Evolutionary conservation across 2,329 filamentous ascomycete species (phyloP).

Genomic region (Daldinia eschscholtzii): DNA sequence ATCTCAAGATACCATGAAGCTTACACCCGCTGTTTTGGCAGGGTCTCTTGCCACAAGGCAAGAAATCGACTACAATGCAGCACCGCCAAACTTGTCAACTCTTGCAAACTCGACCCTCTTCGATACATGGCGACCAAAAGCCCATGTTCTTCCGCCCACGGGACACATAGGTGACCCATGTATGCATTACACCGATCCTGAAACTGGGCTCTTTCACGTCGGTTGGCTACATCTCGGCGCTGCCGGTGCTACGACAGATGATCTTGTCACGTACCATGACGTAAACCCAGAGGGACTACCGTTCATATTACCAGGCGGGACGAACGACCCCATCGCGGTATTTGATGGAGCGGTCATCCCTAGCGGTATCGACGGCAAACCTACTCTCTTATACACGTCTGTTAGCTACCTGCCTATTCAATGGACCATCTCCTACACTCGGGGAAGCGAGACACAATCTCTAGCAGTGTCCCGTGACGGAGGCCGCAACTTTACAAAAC

Average conservation of each 20-base stretch:
- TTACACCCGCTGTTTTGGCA: conserved; percentile 34
- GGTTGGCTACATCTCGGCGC: conserved; percentile 57
- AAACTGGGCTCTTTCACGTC: conserved; percentile 59
- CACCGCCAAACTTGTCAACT: conserved; percentile 57
- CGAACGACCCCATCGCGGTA: conserved; percentile 58
- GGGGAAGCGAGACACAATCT: conserved; percentile 60
- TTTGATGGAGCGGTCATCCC: conserved; percentile 62
- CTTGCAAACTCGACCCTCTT: conserved; percentile 54
- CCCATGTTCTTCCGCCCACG: conserved; percentile 57
- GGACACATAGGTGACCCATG: conserved; percentile 60
- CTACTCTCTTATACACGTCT: conserved; percentile 60
- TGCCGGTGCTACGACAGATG: conserved; percentile 57
- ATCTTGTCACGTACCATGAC: conserved; percentile 57
- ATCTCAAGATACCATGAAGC: conserved; percentile 37
- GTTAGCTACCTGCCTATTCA: conserved; percentile 60
- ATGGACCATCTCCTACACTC: conserved; percentile 61
- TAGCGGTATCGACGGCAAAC: conserved; percentile 57
- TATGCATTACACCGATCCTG: conserved; percentile 60
- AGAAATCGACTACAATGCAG: conserved; percentile 53
- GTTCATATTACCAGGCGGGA: conserved; percentile 48
- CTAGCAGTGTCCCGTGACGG: conserved; percentile 55
- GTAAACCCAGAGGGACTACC: conserved; percentile 56
- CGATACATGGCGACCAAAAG: conserved; percentile 53
- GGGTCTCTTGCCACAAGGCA: conserved; percentile 34
- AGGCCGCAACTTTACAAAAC: conserved; percentile 57